Conservation (phyloP, 257 asterid genomes). For the Ilex asprella region DNA sequence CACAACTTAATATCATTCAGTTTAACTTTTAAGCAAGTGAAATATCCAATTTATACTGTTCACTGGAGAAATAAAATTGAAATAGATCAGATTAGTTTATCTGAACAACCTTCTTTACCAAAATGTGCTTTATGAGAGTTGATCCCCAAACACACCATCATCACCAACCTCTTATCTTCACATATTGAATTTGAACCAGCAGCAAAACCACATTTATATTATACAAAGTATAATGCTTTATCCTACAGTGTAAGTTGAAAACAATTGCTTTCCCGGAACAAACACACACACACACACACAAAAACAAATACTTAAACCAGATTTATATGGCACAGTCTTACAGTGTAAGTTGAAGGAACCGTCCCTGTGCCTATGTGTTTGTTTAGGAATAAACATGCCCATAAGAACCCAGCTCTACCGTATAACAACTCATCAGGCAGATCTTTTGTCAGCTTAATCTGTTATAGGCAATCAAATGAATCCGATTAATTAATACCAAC, state of each 20-base stretch:
- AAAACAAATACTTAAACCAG: not conserved
- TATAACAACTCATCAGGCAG: conserved; percentile 62
- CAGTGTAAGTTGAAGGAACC: conserved; percentile 39
- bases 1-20: too few species aligned
- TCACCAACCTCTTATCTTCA: too few species aligned
- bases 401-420: conserved; percentile 69
- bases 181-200: too few species aligned
- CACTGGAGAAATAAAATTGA: too few species aligned
- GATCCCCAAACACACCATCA: too few species aligned
- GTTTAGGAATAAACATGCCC: conserved; percentile 57
- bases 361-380: conserved; percentile 49
- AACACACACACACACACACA: not conserved
- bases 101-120: too few species aligned
- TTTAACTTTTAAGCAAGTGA: too few species aligned
- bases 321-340: conserved; percentile 12
- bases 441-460: conserved; percentile 52
- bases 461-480: conserved; percentile 12
- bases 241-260: not conserved
- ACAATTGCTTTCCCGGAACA: not conserved
- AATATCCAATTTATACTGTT: too few species aligned
- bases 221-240: not conserved
- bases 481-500: conserved; percentile 2
- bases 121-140: too few species aligned
- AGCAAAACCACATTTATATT: too few species aligned
- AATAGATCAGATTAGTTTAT: too few species aligned